A percentile compares a stretch with the other conserved stretches of the same genome.
Evolutionary conservation across 352 stramenopile species (phyloP).

Genomic region (Globisporangium okanoganense): DNA sequence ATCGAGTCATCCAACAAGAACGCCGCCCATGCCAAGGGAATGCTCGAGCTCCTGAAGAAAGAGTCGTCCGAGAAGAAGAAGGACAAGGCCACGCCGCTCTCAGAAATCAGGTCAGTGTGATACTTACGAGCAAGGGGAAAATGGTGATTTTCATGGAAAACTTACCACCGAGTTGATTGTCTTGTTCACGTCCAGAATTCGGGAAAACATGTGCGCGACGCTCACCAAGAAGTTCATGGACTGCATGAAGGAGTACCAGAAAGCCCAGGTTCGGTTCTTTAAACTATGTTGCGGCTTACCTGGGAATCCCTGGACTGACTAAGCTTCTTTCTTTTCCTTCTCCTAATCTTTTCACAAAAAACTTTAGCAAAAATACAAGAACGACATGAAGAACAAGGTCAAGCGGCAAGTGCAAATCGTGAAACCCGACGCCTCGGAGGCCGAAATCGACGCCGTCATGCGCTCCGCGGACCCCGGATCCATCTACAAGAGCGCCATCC

Average conservation of each 20-base stretch:
- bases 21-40: slow-evolving; percentile 86
- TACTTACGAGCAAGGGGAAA: neutral
- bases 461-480: slow-evolving; percentile 77
- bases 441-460: slow-evolving; percentile 97
- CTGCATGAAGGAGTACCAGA: slow-evolving; percentile 98
- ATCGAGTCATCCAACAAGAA: slow-evolving; percentile 92
- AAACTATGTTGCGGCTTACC: neutral
- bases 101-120: slow-evolving; percentile 52
- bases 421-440: slow-evolving; percentile 95
- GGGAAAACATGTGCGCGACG: slow-evolving; percentile 97
- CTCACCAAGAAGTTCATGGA: slow-evolving; percentile 98
- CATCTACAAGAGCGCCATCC: slow-evolving; percentile 83
- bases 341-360: neutral
- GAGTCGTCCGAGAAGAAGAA: slow-evolving; percentile 93
- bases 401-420: slow-evolving; percentile 97
- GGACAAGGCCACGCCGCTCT: slow-evolving; percentile 76
- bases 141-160: neutral
- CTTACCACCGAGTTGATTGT: neutral
- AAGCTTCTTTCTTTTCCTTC: neutral
- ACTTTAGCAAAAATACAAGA: slow-evolving; percentile 96
- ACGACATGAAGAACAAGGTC: slow-evolving; percentile 97
- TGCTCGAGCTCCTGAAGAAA: slow-evolving; percentile 91
- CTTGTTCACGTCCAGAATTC: slow-evolving; percentile 59
- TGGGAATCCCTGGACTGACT: neutral
- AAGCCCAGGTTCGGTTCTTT: slow-evolving; percentile 39